phyloP scores from a whole-genome alignment of 148 eudicot genomes.

The Silene latifolia region DNA sequence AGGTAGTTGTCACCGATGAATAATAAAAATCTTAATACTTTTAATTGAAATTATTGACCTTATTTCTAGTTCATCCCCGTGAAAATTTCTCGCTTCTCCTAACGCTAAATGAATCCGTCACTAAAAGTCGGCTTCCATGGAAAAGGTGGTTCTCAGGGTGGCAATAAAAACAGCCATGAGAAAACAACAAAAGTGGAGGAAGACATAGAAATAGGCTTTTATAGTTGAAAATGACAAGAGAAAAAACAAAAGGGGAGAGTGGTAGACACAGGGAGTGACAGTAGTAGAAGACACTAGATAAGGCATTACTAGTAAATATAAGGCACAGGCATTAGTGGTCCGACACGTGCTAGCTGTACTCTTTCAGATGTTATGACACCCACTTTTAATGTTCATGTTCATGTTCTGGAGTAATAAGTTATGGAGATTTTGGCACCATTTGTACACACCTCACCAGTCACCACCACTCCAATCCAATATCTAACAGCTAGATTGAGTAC shows the following conservation, averaged over 20 bases:
- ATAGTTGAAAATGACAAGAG: background rate
- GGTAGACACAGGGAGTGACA: background rate
- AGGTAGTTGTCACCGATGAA: too few relatives aligned
- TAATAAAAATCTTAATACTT: too few relatives aligned
- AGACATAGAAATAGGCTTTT: background rate
- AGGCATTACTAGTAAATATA: background rate
- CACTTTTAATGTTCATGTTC: background rate
- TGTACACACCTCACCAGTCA: too few relatives aligned
- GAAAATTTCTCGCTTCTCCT: too few relatives aligned
- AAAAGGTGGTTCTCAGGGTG: too few relatives aligned
- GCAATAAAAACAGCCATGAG: background rate
- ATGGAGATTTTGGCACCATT: background rate
- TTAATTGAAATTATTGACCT: too few relatives aligned
- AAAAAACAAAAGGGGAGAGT: background rate
- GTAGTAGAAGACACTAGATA: background rate
- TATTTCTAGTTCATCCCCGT: too few relatives aligned
- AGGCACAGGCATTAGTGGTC: background rate
- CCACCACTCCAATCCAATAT: background rate
- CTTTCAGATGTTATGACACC: background rate
- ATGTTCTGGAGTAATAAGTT: too few relatives aligned
- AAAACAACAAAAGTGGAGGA: background rate
- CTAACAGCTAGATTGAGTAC: background rate
- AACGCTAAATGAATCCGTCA: too few relatives aligned
- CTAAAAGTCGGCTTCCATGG: too few relatives aligned
- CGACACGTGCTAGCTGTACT: constrained; percentile 8